Evolutionary conservation across 208 protist genomes (phyloP).

Genomic region (Trypanosoma lewisi): DNA sequence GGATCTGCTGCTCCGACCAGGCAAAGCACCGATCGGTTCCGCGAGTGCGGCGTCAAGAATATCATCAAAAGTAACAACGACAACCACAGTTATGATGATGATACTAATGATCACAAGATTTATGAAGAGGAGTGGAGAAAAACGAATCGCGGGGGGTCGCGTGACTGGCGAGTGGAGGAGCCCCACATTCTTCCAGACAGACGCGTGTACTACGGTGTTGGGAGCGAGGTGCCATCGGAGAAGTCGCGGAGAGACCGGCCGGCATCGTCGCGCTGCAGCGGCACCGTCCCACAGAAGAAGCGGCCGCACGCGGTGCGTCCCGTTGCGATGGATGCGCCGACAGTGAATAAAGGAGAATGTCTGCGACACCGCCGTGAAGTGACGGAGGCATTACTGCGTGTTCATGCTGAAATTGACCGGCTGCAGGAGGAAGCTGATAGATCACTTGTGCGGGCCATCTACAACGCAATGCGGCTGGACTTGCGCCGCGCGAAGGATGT

Average conservation of each 20-base stretch:
- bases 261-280: background rate
- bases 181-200: slow-evolving; percentile 9
- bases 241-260: background rate
- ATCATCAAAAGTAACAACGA: background rate
- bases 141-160: background rate
- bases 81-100: background rate
- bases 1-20: no score
- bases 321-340: slow-evolving; percentile 1
- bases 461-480: slow-evolving; percentile 72
- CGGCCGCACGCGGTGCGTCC: background rate
- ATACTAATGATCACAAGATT: background rate
- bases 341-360: slow-evolving; percentile 26
- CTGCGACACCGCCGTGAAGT: slow-evolving; percentile 57
- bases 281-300: background rate
- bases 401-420: slow-evolving; percentile 52
- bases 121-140: background rate
- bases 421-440: slow-evolving; percentile 42
- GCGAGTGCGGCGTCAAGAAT: no score
- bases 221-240: background rate
- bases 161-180: background rate
- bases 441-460: slow-evolving; percentile 36
- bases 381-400: slow-evolving; percentile 48
- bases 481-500: slow-evolving; percentile 47
- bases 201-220: slow-evolving; percentile 7
- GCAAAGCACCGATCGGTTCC: no score